Conservation (phyloP, 1,284 basidiomycete species). For the Phaffia rhodozyma region DNA sequence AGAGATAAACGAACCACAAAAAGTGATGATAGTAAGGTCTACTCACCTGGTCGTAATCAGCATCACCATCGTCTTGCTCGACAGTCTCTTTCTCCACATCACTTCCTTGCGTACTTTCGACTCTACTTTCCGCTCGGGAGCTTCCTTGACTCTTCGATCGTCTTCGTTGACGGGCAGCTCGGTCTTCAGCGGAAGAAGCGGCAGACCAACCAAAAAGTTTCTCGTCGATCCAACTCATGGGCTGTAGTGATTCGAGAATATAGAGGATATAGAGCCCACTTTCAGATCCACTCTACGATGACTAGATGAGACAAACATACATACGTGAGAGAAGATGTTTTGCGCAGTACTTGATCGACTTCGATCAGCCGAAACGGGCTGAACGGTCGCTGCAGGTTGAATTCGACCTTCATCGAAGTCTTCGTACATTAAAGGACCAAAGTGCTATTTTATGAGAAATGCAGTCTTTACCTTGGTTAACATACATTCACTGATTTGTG, state of each 20-base stretch:
- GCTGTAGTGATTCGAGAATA: conserved; percentile 40
- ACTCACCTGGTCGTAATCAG: conserved; percentile 41
- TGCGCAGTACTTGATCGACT: conserved; percentile 56
- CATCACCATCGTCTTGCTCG: conserved; percentile 36
- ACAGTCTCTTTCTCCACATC: conserved; percentile 35
- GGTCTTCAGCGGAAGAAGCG: not conserved
- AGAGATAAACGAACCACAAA: not conserved
- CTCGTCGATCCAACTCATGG: conserved; percentile 82
- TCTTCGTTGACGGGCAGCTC: not conserved
- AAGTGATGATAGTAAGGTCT: not conserved
- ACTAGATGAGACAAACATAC: conserved; percentile 48
- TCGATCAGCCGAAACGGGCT: conserved; percentile 55
- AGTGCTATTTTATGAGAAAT: conserved; percentile 29
- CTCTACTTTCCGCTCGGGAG: conserved; percentile 20
- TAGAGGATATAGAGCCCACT: conserved; percentile 22
- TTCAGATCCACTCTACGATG: conserved; percentile 26
- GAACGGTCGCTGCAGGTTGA: conserved; percentile 65
- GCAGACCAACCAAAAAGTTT: conserved; percentile 82
- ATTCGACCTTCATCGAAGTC: conserved; percentile 75
- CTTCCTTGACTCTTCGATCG: not conserved
- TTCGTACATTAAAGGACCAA: conserved; percentile 74
- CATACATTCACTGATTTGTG: not conserved
- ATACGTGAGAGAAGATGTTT: conserved; percentile 28
- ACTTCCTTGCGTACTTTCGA: conserved; percentile 24
- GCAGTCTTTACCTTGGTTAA: not conserved